These are phyloP conservation scores for Perkinsus chesapeaki DNA, from an alignment of 169 alveolate species.

Conservation along the genomic window DNA sequence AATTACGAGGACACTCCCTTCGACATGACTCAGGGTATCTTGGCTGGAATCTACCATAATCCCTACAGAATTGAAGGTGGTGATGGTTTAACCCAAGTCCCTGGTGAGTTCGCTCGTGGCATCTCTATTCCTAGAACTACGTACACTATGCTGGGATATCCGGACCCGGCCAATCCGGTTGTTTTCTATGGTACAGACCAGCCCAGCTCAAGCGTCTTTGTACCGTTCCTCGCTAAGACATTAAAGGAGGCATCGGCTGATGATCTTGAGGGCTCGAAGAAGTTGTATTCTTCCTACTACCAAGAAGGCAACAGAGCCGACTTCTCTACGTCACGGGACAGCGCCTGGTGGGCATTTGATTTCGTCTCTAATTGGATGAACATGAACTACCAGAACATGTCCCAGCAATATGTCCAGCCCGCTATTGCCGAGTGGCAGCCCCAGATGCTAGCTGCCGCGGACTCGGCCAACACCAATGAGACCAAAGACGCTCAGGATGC, in stretches of 20 bases:
- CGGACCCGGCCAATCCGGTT: neutral
- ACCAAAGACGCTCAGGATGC: neutral
- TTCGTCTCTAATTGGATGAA: constrained; percentile 6
- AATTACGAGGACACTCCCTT: constrained; percentile 10
- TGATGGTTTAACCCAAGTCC: neutral
- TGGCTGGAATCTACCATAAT: neutral
- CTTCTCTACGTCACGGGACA: constrained; percentile 1
- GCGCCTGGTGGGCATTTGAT: constrained; percentile 9
- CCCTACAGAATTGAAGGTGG: constrained; percentile 11
- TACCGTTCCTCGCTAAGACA: neutral
- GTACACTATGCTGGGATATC: neutral
- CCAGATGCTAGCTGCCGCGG: neutral
- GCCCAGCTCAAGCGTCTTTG: neutral
- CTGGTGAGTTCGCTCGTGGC: neutral
- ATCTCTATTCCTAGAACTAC: constrained; percentile 10
- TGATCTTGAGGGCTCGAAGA: neutral
- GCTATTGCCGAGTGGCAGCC: neutral
- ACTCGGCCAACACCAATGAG: neutral
- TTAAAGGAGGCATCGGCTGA: neutral
- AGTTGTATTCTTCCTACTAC: neutral
- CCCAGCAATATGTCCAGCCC: neutral
- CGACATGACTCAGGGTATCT: constrained; percentile 7
- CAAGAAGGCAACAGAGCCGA: neutral
- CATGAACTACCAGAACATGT: constrained; percentile 8
- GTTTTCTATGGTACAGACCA: neutral